A percentile compares a stretch with the other conserved stretches of the same genome.
These are phyloP conservation scores for Omphalotus guepiniiformis DNA, from an alignment of 768 basidiomycete genomes.

Conservation along the genomic window DNA sequence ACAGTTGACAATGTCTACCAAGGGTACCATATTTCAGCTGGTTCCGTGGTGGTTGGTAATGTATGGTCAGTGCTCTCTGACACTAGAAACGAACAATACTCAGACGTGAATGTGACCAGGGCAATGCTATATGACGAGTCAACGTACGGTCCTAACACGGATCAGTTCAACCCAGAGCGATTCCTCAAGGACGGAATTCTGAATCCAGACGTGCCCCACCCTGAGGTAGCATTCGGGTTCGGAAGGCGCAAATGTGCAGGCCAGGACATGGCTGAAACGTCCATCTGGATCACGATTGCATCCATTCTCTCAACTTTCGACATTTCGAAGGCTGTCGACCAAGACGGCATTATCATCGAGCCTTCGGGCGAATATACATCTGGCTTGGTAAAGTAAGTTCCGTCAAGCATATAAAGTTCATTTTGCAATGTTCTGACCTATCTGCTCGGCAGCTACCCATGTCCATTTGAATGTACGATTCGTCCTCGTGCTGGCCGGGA, in stretches of 20 bases:
- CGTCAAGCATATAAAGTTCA: background rate
- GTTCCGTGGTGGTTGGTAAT: background rate
- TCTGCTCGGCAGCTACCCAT: background rate
- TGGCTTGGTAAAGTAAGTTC: background rate
- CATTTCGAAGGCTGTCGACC: constrained; percentile 13
- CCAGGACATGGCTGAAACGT: constrained; percentile 21
- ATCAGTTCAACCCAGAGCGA: constrained; percentile 28
- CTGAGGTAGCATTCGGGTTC: constrained; percentile 7
- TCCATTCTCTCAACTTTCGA: constrained; percentile 24
- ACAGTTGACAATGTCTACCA: background rate
- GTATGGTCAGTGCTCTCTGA: background rate
- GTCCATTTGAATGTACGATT: background rate
- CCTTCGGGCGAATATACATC: constrained; percentile 8
- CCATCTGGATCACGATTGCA: constrained; percentile 23
- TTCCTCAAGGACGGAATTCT: constrained; percentile 18
- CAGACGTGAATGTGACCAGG: constrained; percentile 20
- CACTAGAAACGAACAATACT: background rate
- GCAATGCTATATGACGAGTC: constrained; percentile 24
- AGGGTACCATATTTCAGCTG: background rate
- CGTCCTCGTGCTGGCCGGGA: too few relatives aligned
- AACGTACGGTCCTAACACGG: constrained; percentile 24
- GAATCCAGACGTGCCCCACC: background rate
- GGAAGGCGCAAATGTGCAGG: constrained; percentile 1
- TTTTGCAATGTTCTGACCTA: too few relatives aligned
- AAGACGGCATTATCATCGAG: constrained; percentile 5